Evolutionary conservation across 1,284 basidiomycete species (phyloP).

Genomic region (Trametes versicolor): DNA sequence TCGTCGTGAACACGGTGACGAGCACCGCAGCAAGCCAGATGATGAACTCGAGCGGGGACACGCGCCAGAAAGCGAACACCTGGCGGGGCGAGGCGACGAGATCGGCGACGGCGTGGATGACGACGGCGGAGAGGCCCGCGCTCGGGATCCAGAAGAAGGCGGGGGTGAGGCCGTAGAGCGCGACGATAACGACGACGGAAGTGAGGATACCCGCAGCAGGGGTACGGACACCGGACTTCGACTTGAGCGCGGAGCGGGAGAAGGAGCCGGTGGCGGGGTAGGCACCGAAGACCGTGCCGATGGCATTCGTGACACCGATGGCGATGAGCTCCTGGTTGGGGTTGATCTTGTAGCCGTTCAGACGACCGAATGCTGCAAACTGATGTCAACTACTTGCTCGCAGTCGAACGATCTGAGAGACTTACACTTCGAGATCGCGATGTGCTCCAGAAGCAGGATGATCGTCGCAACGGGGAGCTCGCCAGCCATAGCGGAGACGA

Average conservation of each 20-base stretch:
- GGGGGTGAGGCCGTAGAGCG: constrained; percentile 91
- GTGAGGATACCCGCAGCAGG: constrained; percentile 92
- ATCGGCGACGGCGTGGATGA: constrained; percentile 96
- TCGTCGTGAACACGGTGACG: constrained; percentile 87
- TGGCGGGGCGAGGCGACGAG: constrained; percentile 90
- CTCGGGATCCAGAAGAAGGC: constrained; percentile 92
- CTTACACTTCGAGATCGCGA: constrained; percentile 92
- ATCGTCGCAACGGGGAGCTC: constrained; percentile 94
- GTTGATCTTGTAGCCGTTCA: constrained; percentile 98
- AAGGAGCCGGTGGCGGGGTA: constrained; percentile 99
- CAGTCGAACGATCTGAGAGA: constrained; percentile 9
- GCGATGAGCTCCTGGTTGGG: constrained; percentile 98
- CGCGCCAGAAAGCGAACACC: constrained; percentile 93
- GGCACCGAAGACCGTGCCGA: constrained; percentile 88
- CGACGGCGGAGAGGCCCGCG: constrained; percentile 88
- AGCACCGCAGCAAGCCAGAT: constrained; percentile 93
- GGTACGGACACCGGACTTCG: constrained; percentile 96
- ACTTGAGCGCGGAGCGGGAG: constrained; percentile 95
- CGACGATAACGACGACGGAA: constrained; percentile 90
- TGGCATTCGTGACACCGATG: constrained; percentile 94
- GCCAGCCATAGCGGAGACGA: constrained; percentile 78
- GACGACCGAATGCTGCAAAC: constrained; percentile 87
- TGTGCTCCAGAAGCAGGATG: constrained; percentile 95
- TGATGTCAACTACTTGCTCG: neutral
- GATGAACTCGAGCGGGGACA: constrained; percentile 92